Evolutionary conservation across 495 filamentous ascomycete genomes (phyloP), one percentile per base, ranked within the genome.

Genomic region (Lophium mytilinum): DNA sequence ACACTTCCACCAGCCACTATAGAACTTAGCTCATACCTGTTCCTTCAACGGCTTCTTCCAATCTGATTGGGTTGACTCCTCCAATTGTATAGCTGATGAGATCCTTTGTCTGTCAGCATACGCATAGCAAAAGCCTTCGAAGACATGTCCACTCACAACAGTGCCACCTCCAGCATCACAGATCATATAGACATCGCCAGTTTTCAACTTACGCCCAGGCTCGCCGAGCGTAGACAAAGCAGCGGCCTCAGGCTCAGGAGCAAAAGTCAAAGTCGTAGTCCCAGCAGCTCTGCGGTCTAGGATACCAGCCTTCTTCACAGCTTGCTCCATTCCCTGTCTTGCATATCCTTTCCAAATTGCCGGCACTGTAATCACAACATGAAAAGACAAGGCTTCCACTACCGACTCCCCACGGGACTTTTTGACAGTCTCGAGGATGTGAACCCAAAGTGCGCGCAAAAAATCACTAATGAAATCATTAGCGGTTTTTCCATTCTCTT

Each of bases 141-240:
- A 34, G 41, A 3, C 8, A 36, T 19, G 24, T 10, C 24, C 41
- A 40, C 58, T 30, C 52, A 61, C 58, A 7, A 64, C 58, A 9
- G 61, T 64, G 2, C 61, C 61, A n/a, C 61, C 61, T 11, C 61
- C 61, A 19, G 48, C 48, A 30, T 64, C 61, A 33, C 61, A 64
- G 12, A 64, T 48, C 1, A 55, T 40, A 42, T 52, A 53, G 8
- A 46, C 41, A 9, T 64, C 61, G 1, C 52, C 40, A 14, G 17
- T 30, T 37, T 41, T 45, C 10, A 56, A 17, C 9, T 49, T 47
- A 4, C 52, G 57, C 12, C 56, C 15, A 36, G 15, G 33, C 5
- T 61, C 57, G 1, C 12, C 3, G 15, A 64, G 45, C 1, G 57
- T 56, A 14, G 57, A 41, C 34, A 64, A 39, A 18, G 57, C 61